phyloP scores from a whole-genome alignment of 441 rosid genomes.

The Cnidoscolus chayamansa region DNA sequence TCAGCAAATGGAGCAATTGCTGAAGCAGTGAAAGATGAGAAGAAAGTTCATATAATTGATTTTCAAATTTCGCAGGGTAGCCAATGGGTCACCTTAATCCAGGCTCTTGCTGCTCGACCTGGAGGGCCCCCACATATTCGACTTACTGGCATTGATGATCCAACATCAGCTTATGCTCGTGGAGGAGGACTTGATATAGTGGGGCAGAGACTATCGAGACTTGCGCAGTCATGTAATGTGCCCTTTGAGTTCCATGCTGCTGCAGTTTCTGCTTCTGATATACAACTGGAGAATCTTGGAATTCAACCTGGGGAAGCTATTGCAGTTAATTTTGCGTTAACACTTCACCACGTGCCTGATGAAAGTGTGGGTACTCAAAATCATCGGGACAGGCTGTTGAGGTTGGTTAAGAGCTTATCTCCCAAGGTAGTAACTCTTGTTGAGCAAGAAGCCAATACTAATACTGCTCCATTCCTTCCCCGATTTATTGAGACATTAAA shows the following conservation, averaged over 20 bases:
- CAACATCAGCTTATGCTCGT: slow-evolving; percentile 70
- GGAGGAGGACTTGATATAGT: slow-evolving; percentile 81
- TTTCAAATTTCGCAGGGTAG: slow-evolving; percentile 75
- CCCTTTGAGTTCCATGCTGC: slow-evolving; percentile 74
- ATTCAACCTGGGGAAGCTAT: slow-evolving; percentile 67
- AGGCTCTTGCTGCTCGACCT: slow-evolving; percentile 75
- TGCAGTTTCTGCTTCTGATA: slow-evolving; percentile 54
- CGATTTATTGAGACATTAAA: slow-evolving; percentile 68
- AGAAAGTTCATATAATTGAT: slow-evolving; percentile 71
- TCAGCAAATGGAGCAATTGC: slow-evolving; percentile 96
- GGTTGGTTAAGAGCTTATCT: slow-evolving; percentile 66
- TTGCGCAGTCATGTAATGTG: slow-evolving; percentile 68
- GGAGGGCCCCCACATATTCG: slow-evolving; percentile 82
- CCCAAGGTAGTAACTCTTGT: slow-evolving; percentile 85
- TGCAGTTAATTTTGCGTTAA: slow-evolving; percentile 72
- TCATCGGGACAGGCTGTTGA: slow-evolving; percentile 76
- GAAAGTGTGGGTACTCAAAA: slow-evolving; percentile 78
- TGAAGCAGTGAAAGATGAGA: slow-evolving; percentile 77
- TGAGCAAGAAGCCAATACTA: slow-evolving; percentile 87
- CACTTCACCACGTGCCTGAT: slow-evolving; percentile 90
- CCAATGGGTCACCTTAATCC: slow-evolving; percentile 89
- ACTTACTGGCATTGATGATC: slow-evolving; percentile 82
- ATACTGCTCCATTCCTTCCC: slow-evolving; percentile 68
- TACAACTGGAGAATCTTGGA: slow-evolving; percentile 59
- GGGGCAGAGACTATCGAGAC: slow-evolving; percentile 56